A percentile compares a stretch with the other conserved stretches of the same genome.
phyloP scores from a whole-genome alignment of 1,284 basidiomycete genomes.

The Tylopilus sp. region DNA sequence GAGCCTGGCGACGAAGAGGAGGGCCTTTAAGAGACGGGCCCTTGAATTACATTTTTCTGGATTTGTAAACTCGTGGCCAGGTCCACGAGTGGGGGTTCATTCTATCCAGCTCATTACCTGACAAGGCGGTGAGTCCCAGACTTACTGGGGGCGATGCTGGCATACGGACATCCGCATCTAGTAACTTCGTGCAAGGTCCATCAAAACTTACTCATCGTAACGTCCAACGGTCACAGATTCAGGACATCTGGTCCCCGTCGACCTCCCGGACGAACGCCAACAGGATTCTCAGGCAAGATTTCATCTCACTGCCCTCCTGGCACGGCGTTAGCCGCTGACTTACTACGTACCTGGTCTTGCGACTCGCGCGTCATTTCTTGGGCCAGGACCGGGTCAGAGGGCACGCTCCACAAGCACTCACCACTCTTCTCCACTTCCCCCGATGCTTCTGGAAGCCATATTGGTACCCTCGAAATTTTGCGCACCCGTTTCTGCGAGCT shows the following conservation, averaged over 20 bases:
- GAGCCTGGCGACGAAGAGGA: conserved; percentile 2
- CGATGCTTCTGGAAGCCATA: neutral
- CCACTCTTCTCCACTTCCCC: neutral
- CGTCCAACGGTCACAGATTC: neutral
- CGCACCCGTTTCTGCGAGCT: neutral
- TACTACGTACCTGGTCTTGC: neutral
- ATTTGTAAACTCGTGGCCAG: conserved; percentile 11
- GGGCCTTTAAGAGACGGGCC: neutral
- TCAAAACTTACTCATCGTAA: conserved; percentile 14
- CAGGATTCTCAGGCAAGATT: neutral
- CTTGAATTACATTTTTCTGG: conserved; percentile 7
- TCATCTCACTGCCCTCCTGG: neutral
- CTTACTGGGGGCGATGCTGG: conserved; percentile 2
- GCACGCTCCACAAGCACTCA: neutral
- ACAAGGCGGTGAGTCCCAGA: conserved; percentile 12
- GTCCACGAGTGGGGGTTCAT: neutral
- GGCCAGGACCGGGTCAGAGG: neutral
- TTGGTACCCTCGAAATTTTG: neutral
- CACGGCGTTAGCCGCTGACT: neutral
- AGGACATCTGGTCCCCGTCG: neutral
- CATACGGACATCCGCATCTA: conserved; percentile 4
- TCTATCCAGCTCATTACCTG: neutral
- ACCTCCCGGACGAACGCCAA: neutral
- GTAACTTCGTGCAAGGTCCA: conserved; percentile 11
- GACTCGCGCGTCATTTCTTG: neutral